Conservation (phyloP, 108 stramenopile species). For the Fistulifera solaris region DNA sequence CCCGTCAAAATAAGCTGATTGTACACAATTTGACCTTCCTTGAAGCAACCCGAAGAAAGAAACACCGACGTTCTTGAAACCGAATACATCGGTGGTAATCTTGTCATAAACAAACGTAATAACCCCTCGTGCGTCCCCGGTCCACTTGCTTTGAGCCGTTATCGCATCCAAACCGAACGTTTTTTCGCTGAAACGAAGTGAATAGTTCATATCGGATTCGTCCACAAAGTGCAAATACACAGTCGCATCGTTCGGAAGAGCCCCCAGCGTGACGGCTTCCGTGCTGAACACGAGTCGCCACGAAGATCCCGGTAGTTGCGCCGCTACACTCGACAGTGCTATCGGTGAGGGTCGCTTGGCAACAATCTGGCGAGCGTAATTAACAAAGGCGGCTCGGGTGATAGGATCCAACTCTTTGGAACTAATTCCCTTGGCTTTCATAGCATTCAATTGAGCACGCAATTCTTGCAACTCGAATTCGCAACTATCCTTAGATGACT, state of each 20-base stretch:
- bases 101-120: conserved; percentile 56
- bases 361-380: conserved; percentile 39
- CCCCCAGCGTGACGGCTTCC: conserved; percentile 18
- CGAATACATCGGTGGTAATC: conserved; percentile 59
- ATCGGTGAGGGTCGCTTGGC: conserved; percentile 28
- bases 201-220: conserved; percentile 38
- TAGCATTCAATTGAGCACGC: conserved; percentile 46
- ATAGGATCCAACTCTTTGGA: conserved; percentile 8
- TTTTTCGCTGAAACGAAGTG: conserved; percentile 48
- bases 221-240: conserved; percentile 41
- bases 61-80: conserved; percentile 47
- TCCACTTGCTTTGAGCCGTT: conserved; percentile 45
- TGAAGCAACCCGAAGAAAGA: conserved; percentile 65
- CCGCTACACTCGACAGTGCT: conserved; percentile 25
- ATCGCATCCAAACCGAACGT: conserved; percentile 51
- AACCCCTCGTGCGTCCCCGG: conserved; percentile 19
- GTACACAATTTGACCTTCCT: conserved; percentile 45
- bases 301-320: conserved; percentile 26
- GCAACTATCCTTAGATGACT: too few species aligned
- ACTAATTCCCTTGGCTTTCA: conserved; percentile 32
- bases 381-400: conserved; percentile 40
- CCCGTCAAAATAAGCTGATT: conserved; percentile 60
- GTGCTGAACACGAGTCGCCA: conserved; percentile 65
- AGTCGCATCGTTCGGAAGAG: conserved; percentile 48
- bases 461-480: conserved; percentile 78